Conservation (phyloP, 305 asterid genomes). For the Salvia sclarea region DNA sequence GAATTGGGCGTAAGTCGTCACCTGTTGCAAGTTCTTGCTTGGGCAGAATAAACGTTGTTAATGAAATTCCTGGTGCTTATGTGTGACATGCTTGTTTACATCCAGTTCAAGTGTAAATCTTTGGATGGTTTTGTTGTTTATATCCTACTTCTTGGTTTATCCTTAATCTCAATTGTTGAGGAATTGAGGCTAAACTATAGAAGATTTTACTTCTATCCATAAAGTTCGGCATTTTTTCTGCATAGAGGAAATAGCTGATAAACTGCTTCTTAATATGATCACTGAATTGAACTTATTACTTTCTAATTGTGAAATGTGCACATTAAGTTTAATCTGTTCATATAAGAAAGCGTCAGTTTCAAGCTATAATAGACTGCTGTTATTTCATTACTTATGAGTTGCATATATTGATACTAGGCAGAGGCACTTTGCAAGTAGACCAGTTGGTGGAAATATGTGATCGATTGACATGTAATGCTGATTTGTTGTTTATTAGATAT, state of each 20-base stretch:
- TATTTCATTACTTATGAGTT: not conserved
- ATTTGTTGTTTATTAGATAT: not conserved
- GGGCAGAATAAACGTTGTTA: not conserved
- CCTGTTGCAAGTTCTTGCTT: not conserved
- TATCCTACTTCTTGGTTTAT: not conserved
- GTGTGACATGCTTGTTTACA: constrained; percentile 5
- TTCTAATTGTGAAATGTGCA: not conserved
- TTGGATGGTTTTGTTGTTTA: not conserved
- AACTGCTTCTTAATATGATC: not conserved
- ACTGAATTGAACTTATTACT: constrained; percentile 1
- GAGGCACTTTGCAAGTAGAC: constrained; percentile 2
- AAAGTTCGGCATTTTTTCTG: not conserved
- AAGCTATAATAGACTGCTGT: constrained; percentile 3
- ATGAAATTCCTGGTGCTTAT: constrained; percentile 20
- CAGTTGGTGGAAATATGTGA: constrained; percentile 12
- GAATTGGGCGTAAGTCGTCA: not conserved
- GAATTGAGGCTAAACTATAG: not conserved
- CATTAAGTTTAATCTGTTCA: not conserved
- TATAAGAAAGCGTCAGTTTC: not conserved
- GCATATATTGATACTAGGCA: not conserved
- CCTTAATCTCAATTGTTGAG: not conserved
- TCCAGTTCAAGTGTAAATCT: not conserved
- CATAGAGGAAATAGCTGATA: not conserved
- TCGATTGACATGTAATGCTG: not conserved
- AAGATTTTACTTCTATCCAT: not conserved